Conservation (phyloP, 805 yeast species). For the Candida ovalis region DNA sequence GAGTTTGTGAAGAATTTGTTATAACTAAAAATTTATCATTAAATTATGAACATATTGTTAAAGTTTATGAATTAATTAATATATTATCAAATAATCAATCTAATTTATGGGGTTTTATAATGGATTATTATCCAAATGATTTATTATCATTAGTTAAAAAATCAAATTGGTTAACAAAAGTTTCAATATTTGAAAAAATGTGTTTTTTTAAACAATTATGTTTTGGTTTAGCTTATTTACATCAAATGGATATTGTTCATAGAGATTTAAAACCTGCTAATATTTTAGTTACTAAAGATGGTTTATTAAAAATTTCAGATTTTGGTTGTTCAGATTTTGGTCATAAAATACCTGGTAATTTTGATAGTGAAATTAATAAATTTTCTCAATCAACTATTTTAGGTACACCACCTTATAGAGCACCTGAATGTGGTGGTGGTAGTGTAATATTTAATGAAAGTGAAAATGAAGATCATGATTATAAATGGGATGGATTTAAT, state of each 20-base stretch:
- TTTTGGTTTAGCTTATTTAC: slow-evolving; percentile 58
- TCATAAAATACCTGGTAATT: slow-evolving; percentile 49
- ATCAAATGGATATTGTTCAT: slow-evolving; percentile 64
- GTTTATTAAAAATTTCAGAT: slow-evolving; percentile 66
- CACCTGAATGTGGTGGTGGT: slow-evolving; percentile 68
- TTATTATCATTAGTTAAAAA: slow-evolving; percentile 50
- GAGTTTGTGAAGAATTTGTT: slow-evolving; percentile 62
- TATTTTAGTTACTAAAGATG: slow-evolving; percentile 51
- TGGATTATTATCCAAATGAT: slow-evolving; percentile 65
- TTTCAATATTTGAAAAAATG: slow-evolving; percentile 47
- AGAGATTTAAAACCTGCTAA: slow-evolving; percentile 77
- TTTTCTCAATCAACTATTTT: slow-evolving; percentile 41
- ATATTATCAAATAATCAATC: slow-evolving; percentile 51
- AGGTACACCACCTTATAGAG: slow-evolving; percentile 79
- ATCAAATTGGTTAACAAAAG: slow-evolving; percentile 51
- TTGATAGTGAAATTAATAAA: slow-evolving; percentile 34
- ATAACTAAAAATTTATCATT: slow-evolving; percentile 48
- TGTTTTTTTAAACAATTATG: slow-evolving; percentile 69
- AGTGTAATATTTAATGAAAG: no score
- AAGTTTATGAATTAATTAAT: slow-evolving; percentile 50
- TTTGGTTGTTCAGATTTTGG: slow-evolving; percentile 73
- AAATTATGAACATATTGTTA: slow-evolving; percentile 51
- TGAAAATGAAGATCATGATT: slow-evolving; percentile 15
- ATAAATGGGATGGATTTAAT: slow-evolving; percentile 49
- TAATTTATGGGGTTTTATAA: slow-evolving; percentile 74